phyloP scores from a whole-genome alignment of 2,329 filamentous ascomycete species.

The Mycosphaerella sp. region DNA sequence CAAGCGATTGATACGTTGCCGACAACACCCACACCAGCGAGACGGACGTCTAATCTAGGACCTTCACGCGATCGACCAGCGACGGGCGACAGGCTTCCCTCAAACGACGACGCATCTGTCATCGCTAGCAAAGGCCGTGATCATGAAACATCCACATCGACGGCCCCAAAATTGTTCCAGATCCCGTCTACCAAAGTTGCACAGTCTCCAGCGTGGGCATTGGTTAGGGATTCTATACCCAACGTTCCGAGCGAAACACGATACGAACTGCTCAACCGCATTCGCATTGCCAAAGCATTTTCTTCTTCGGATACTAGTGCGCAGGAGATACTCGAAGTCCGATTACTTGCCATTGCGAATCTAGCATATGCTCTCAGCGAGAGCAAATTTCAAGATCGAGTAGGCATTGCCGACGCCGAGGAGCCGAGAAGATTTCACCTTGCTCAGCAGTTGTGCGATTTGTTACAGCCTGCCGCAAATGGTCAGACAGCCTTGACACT shows the following conservation, averaged over 20 bases:
- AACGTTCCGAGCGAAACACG: slow-evolving; percentile 66
- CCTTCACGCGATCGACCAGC: slow-evolving; percentile 35
- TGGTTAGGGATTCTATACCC: slow-evolving; percentile 39
- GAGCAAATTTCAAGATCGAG: slow-evolving; percentile 72
- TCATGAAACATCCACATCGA: slow-evolving; percentile 35
- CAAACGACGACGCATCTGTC: slow-evolving; percentile 23
- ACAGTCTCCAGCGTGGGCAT: slow-evolving; percentile 37
- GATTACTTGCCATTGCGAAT: slow-evolving; percentile 82
- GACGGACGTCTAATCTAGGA: slow-evolving; percentile 54
- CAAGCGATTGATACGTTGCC: slow-evolving; percentile 45
- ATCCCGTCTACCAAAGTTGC: slow-evolving; percentile 50
- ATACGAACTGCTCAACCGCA: slow-evolving; percentile 78
- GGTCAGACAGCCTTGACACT: slow-evolving; percentile 63
- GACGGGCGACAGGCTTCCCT: slow-evolving; percentile 23
- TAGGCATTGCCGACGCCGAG: slow-evolving; percentile 81
- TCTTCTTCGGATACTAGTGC: slow-evolving; percentile 58
- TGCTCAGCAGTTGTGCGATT: slow-evolving; percentile 83
- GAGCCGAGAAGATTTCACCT: slow-evolving; percentile 85
- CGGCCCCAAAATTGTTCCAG: slow-evolving; percentile 53
- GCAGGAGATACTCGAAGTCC: slow-evolving; percentile 66
- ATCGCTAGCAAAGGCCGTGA: slow-evolving; percentile 29
- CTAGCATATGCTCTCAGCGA: slow-evolving; percentile 85
- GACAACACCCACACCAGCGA: slow-evolving; percentile 55
- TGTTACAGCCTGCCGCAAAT: slow-evolving; percentile 76
- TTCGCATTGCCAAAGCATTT: slow-evolving; percentile 79